A percentile compares a stretch with the other conserved stretches of the same genome.
phyloP scores from a whole-genome alignment of 2,329 filamentous ascomycete genomes.

The Arthroderma uncinatum region DNA sequence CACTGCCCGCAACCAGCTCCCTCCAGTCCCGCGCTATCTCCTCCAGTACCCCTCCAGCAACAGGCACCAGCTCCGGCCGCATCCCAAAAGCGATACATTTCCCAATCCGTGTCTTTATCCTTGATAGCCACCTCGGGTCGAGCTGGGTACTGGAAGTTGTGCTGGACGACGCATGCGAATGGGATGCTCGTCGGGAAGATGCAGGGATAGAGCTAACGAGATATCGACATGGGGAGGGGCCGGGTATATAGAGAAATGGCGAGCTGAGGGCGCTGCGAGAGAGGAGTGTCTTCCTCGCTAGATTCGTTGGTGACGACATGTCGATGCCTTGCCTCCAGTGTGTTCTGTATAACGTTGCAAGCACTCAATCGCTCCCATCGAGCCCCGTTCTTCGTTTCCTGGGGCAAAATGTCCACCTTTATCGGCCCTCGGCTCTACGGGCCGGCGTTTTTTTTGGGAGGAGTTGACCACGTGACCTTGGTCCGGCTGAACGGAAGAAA shows the following conservation, averaged over 20 bases:
- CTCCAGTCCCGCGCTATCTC: constrained; percentile 58
- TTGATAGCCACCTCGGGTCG: constrained; percentile 57
- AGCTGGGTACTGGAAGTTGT: constrained; percentile 16
- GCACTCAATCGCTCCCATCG: neutral
- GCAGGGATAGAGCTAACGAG: neutral
- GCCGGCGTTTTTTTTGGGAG: neutral
- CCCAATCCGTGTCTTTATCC: constrained; percentile 56
- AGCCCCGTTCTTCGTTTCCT: neutral
- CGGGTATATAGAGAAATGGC: neutral
- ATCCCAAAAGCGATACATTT: constrained; percentile 67
- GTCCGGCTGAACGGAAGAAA: too few relatives aligned
- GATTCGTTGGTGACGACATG: neutral
- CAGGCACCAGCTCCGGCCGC: constrained; percentile 43
- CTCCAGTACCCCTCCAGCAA: constrained; percentile 49
- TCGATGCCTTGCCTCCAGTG: neutral
- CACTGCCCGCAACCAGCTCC: constrained; percentile 58
- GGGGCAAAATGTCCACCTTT: neutral
- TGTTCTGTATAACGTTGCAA: neutral
- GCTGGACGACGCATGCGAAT: neutral
- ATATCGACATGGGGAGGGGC: neutral
- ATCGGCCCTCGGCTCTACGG: neutral
- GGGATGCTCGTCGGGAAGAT: neutral
- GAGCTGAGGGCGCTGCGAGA: neutral
- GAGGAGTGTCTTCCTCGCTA: neutral
- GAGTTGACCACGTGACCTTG: neutral